These are phyloP conservation scores for Potentilla sterilis DNA, from an alignment of 306 rosid genomes.

Conservation along the genomic window DNA sequence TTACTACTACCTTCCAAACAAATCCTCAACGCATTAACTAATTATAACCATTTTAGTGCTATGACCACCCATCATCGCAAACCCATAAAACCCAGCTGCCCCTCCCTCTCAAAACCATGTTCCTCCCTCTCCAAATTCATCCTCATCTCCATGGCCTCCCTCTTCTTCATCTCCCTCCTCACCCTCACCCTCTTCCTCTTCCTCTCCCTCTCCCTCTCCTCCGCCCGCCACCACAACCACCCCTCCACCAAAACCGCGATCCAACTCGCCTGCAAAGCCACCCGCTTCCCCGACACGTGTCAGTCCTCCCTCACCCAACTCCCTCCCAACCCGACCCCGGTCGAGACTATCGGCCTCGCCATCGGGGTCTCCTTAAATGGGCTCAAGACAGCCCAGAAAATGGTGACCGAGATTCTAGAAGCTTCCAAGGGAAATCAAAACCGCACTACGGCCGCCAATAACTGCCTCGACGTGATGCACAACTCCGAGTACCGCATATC, in stretches of 20 bases:
- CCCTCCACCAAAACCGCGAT: constrained; percentile 8
- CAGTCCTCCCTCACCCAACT: constrained; percentile 36
- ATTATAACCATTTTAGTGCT: not conserved
- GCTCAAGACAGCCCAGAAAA: constrained; percentile 51
- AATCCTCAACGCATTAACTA: not conserved
- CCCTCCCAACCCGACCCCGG: constrained; percentile 34
- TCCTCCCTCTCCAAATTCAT: constrained; percentile 26
- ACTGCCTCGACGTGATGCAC: constrained; percentile 49
- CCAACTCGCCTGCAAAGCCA: constrained; percentile 63
- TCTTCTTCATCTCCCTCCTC: constrained; percentile 36
- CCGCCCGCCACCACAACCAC: constrained; percentile 33
- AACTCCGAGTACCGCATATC: constrained; percentile 60
- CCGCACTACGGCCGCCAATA: constrained; percentile 58
- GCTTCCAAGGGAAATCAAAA: constrained; percentile 43
- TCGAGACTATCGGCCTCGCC: constrained; percentile 51
- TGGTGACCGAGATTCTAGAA: constrained; percentile 47
- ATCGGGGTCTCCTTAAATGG: constrained; percentile 38
- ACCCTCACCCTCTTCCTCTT: constrained; percentile 44
- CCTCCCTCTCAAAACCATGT: not conserved
- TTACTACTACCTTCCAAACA: constrained; percentile 3
- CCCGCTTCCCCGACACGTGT: constrained; percentile 68
- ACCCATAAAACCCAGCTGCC: constrained; percentile 5
- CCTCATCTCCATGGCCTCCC: constrained; percentile 57
- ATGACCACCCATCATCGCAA: constrained; percentile 8
- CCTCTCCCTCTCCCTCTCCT: constrained; percentile 41